These are phyloP conservation scores for Dipteronia dyeriana DNA, from an alignment of 345 rosid genomes.

Conservation along the genomic window DNA sequence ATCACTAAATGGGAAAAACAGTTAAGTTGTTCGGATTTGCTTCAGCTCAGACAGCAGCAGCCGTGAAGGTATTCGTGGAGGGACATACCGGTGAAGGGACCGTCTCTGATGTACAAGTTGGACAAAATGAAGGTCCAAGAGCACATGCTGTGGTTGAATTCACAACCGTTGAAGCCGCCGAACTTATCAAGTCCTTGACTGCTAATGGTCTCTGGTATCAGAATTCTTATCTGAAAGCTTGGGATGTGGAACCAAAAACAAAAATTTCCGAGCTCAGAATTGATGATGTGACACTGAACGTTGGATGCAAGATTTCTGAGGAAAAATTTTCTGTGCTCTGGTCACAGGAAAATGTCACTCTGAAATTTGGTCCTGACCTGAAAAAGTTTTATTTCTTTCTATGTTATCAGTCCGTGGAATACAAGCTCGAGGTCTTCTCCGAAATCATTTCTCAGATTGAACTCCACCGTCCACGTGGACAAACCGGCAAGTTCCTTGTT, in stretches of 20 bases:
- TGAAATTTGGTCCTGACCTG: conserved; percentile 31
- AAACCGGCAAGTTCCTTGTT: conserved; percentile 27
- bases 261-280: conserved; percentile 17
- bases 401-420: conserved; percentile 14
- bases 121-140: conserved; percentile 21
- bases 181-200: conserved; percentile 17
- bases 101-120: conserved; percentile 34
- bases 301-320: conserved; percentile 43
- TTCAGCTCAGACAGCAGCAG: conserved; percentile 13
- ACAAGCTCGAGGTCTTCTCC: conserved; percentile 45
- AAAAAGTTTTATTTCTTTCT: conserved; percentile 32
- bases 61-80: conserved; percentile 35
- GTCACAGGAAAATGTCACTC: conserved; percentile 27
- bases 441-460: conserved; percentile 49
- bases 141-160: conserved; percentile 44
- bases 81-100: conserved; percentile 28
- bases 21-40: conserved; percentile 37
- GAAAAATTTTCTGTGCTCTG: conserved; percentile 36
- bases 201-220: conserved; percentile 13
- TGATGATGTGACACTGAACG: conserved; percentile 28
- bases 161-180: conserved; percentile 28
- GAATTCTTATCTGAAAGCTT: conserved; percentile 26
- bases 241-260: conserved; percentile 29
- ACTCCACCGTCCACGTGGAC: conserved; percentile 23
- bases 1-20: conserved; percentile 39